Evolutionary conservation across 176 grass and related monocot genomes (phyloP).

Genomic region (Oryza brachyantha): DNA sequence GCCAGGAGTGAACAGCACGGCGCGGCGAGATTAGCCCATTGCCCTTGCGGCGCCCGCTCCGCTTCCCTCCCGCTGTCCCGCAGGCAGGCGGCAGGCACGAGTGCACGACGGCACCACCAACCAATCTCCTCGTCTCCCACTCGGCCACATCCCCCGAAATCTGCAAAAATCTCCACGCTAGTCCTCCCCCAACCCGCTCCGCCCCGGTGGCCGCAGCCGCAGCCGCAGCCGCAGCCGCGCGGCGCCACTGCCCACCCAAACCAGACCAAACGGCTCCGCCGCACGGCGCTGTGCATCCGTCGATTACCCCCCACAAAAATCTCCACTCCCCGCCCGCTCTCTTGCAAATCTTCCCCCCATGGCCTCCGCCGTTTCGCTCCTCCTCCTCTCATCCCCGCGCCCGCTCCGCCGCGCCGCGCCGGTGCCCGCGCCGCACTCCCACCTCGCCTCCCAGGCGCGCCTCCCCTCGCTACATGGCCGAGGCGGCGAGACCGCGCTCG

Average conservation of each 20-base stretch:
- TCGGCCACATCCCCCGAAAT: slow-evolving; percentile 28
- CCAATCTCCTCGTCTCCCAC: slow-evolving; percentile 31
- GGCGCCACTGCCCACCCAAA: neutral
- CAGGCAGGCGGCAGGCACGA: too few relatives aligned
- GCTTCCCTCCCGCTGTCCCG: neutral
- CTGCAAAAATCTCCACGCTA: slow-evolving; percentile 48
- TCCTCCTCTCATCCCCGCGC: slow-evolving; percentile 39
- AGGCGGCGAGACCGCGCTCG: neutral
- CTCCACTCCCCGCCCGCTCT: neutral
- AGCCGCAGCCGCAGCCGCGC: slow-evolving; percentile 5
- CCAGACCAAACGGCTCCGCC: neutral
- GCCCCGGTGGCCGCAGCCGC: neutral
- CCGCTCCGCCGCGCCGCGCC: slow-evolving; percentile 19
- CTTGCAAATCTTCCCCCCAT: slow-evolving; percentile 8
- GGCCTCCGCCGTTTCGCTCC: slow-evolving; percentile 48
- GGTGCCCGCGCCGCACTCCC: neutral
- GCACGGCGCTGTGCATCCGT: neutral
- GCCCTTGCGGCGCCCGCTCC: too few relatives aligned
- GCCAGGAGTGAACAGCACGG: neutral
- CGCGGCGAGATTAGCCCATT: neutral
- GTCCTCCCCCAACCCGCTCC: neutral
- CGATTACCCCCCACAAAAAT: neutral
- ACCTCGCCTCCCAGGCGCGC: neutral
- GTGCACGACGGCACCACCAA: slow-evolving; percentile 24
- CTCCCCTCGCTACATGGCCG: neutral